These are phyloP conservation scores for Yarrowia keelungensis DNA, from an alignment of 805 yeast genomes.

Conservation along the genomic window DNA sequence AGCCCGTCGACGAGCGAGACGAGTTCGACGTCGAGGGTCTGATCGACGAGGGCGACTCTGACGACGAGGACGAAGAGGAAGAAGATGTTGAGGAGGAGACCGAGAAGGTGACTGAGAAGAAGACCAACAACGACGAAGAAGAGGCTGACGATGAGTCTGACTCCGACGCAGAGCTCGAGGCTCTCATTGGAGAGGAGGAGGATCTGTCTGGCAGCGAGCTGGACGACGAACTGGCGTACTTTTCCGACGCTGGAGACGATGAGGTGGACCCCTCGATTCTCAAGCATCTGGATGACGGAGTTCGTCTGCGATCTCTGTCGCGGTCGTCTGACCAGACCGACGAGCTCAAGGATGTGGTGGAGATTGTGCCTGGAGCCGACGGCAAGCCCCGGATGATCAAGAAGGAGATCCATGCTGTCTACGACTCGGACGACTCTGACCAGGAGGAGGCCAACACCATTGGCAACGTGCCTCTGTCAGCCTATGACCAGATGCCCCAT, in stretches of 20 bases:
- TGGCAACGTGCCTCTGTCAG: slow-evolving; percentile 90
- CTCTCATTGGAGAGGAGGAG: slow-evolving; percentile 45
- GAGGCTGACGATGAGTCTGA: slow-evolving; percentile 40
- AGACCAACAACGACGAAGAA: slow-evolving; percentile 40
- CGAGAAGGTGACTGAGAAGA: neutral
- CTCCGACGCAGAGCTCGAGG: slow-evolving; percentile 45
- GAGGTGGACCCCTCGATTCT: slow-evolving; percentile 51
- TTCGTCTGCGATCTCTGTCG: slow-evolving; percentile 64
- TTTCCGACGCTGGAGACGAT: slow-evolving; percentile 48
- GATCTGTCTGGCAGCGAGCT: slow-evolving; percentile 44
- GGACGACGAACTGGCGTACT: slow-evolving; percentile 43
- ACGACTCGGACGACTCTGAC: slow-evolving; percentile 93
- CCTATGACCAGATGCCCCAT: slow-evolving; percentile 97
- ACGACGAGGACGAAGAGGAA: slow-evolving; percentile 38
- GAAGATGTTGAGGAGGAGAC: neutral
- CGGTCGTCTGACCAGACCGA: slow-evolving; percentile 50
- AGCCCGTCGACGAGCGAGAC: slow-evolving; percentile 40
- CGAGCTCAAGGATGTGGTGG: slow-evolving; percentile 48
- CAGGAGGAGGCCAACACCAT: slow-evolving; percentile 81
- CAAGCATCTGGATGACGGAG: slow-evolving; percentile 63
- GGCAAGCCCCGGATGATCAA: slow-evolving; percentile 78
- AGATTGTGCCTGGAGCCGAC: slow-evolving; percentile 57
- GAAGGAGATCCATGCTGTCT: slow-evolving; percentile 94
- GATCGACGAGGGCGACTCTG: slow-evolving; percentile 41
- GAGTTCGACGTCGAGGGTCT: slow-evolving; percentile 39